phyloP scores from a whole-genome alignment of 2,329 filamentous ascomycete species.

The Hawksworthiomyces lignivorus region DNA sequence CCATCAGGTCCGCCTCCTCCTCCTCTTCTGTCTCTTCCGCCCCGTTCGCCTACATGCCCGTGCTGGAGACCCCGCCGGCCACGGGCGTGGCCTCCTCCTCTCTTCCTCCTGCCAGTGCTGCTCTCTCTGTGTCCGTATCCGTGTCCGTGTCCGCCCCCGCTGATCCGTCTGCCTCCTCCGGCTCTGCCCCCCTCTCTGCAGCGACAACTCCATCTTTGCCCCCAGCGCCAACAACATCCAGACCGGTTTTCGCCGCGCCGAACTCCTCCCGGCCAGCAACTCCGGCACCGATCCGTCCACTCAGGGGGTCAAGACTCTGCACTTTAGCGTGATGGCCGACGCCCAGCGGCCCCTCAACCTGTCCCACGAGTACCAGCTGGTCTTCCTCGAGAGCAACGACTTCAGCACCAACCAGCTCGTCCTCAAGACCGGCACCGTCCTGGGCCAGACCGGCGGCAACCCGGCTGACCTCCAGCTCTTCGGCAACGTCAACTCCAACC shows the following conservation, averaged over 20 bases:
- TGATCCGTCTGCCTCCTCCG: too few relatives aligned
- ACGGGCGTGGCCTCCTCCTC: neutral
- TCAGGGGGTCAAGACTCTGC: constrained; percentile 50
- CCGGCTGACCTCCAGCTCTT: constrained; percentile 38
- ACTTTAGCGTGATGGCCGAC: constrained; percentile 52
- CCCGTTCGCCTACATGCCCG: constrained; percentile 6
- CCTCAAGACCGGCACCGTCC: constrained; percentile 47
- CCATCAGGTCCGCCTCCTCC: constrained; percentile 31
- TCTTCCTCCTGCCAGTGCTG: neutral
- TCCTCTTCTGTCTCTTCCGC: neutral
- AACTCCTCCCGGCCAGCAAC: constrained; percentile 45
- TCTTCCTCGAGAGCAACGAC: constrained; percentile 39
- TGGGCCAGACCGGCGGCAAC: constrained; percentile 27
- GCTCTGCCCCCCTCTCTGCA: constrained; percentile 3
- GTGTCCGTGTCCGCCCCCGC: too few relatives aligned
- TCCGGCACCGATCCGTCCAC: constrained; percentile 43
- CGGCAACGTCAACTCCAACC: constrained; percentile 37
- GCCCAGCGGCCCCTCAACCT: constrained; percentile 44
- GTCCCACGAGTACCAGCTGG: constrained; percentile 53
- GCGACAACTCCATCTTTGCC: constrained; percentile 53
- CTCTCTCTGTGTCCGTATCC: neutral
- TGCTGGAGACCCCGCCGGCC: constrained; percentile 1
- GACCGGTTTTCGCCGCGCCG: constrained; percentile 52
- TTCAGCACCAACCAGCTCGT: constrained; percentile 45
- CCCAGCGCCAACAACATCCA: constrained; percentile 41